phyloP scores from a whole-genome alignment of 345 rosid species.

The Eucalyptus melliodora region DNA sequence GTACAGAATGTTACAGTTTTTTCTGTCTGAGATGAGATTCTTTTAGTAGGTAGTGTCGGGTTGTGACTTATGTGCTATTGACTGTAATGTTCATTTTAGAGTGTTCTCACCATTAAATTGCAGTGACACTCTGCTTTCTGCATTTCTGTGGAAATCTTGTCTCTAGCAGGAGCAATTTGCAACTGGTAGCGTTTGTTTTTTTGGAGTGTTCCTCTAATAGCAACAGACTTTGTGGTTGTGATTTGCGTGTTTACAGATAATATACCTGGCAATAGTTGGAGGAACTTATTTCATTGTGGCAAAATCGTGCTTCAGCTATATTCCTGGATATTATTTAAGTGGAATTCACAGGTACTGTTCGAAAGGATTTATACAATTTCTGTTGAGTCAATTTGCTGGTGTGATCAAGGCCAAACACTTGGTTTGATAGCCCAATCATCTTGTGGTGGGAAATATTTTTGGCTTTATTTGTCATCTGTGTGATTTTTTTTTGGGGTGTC shows the following conservation, averaged over 20 bases:
- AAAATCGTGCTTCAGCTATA: constrained; percentile 52
- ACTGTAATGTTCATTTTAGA: neutral
- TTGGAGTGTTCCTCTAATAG: neutral
- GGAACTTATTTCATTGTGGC: constrained; percentile 46
- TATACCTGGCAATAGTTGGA: constrained; percentile 70
- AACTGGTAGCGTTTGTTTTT: neutral
- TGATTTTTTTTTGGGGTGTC: neutral
- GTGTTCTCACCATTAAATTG: neutral
- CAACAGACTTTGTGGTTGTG: neutral
- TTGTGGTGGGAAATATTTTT: neutral
- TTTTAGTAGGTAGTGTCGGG: neutral
- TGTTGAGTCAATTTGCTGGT: neutral
- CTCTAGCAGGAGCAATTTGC: neutral
- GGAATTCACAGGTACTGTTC: constrained; percentile 53
- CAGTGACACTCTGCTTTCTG: neutral
- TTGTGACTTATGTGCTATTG: neutral
- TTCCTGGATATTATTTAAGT: constrained; percentile 85
- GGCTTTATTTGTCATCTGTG: neutral
- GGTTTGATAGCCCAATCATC: neutral
- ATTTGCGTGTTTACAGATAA: constrained; percentile 27
- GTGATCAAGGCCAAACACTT: neutral
- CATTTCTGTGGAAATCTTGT: neutral
- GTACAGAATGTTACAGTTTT: neutral
- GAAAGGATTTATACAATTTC: neutral
- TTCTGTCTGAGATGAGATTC: neutral